Conservation (phyloP, 495 filamentous ascomycete genomes). For the Lasiosphaeriaceae sp. region DNA sequence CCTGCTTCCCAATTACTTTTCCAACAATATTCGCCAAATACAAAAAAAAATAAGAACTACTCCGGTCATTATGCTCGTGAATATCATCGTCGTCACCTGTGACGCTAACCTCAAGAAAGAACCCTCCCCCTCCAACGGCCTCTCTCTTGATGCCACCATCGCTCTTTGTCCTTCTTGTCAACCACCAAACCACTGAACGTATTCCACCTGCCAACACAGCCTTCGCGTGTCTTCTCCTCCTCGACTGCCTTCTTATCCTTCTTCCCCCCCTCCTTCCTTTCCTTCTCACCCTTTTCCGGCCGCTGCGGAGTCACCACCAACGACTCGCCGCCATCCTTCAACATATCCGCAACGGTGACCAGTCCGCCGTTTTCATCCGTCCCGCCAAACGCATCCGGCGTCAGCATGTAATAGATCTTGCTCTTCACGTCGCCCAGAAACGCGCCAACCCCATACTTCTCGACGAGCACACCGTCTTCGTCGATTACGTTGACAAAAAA, state of each 20-base stretch:
- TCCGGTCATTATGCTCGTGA: too few relatives aligned
- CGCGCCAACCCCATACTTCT: slow-evolving; percentile 48
- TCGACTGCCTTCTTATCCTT: slow-evolving; percentile 18
- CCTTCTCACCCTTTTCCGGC: background rate
- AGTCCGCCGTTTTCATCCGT: slow-evolving; percentile 52
- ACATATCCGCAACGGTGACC: slow-evolving; percentile 50
- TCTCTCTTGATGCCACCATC: slow-evolving; percentile 49
- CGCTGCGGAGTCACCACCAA: slow-evolving; percentile 16
- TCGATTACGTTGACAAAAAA: slow-evolving; percentile 52
- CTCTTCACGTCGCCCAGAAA: slow-evolving; percentile 57
- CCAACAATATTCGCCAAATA: too few relatives aligned
- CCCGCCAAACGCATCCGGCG: slow-evolving; percentile 51
- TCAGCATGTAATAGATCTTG: slow-evolving; percentile 55
- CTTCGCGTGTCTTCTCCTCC: slow-evolving; percentile 30
- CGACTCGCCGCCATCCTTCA: slow-evolving; percentile 41
- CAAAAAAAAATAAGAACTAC: too few relatives aligned
- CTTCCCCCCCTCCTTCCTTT: background rate
- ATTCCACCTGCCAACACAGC: slow-evolving; percentile 58
- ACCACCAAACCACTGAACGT: slow-evolving; percentile 26
- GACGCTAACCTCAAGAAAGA: slow-evolving; percentile 32
- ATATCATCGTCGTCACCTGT: too few relatives aligned
- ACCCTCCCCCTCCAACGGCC: slow-evolving; percentile 39
- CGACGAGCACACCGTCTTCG: slow-evolving; percentile 40
- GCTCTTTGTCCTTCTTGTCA: slow-evolving; percentile 45
- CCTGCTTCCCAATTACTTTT: too few relatives aligned